Conservation (phyloP, 257 asterid genomes). For the Solanum etuberosum region DNA sequence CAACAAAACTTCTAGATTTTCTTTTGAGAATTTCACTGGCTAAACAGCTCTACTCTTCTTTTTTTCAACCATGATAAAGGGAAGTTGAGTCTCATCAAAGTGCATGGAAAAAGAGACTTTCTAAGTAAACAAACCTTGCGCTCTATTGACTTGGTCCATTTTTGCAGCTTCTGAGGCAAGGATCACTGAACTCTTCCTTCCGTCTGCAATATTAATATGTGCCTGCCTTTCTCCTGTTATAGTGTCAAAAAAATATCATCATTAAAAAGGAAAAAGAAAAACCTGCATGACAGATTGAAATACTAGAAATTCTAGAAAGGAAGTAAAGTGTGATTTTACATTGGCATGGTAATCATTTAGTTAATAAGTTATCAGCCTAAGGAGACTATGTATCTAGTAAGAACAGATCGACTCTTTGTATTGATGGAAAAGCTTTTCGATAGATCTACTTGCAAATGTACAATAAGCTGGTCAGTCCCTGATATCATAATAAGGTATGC, state of each 20-base stretch:
- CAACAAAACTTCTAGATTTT: not conserved
- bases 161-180: conserved; percentile 90
- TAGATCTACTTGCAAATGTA: not conserved
- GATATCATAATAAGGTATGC: not conserved
- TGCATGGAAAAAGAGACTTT: not conserved
- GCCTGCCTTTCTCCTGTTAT: conserved; percentile 85
- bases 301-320: not conserved
- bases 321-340: not conserved
- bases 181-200: conserved; percentile 54
- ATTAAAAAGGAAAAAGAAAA: not conserved
- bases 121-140: conserved; percentile 43
- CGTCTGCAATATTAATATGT: conserved; percentile 71
- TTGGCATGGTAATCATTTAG: not conserved
- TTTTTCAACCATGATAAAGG: not conserved
- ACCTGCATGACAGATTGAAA: not conserved
- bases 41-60: not conserved
- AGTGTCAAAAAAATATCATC: not conserved
- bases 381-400: not conserved
- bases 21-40: not conserved
- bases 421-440: not conserved
- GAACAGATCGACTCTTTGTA: not conserved
- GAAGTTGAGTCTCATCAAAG: not conserved
- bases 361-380: not conserved
- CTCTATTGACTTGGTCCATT: conserved; percentile 79
- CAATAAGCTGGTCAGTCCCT: not conserved